A percentile compares a stretch with the other conserved stretches of the same genome.
phyloP scores from a whole-genome alignment of 2,329 filamentous ascomycete species.

The Talaromyces sp. region DNA sequence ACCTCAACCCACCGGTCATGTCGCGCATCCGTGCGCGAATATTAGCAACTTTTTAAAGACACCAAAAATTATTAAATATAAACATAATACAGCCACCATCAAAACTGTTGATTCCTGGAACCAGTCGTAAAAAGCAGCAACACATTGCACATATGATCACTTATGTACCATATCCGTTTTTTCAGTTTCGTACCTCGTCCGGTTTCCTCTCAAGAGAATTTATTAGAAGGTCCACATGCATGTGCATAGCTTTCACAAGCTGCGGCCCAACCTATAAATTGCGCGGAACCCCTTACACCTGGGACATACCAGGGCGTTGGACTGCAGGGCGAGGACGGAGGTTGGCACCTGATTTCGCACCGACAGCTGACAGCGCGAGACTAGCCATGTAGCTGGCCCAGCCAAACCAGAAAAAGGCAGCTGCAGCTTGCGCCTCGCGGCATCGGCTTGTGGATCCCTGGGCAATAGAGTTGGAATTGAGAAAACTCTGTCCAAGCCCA shows the following conservation, averaged over 20 bases:
- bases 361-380: conserved; percentile 36
- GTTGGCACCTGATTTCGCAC: conserved; percentile 29
- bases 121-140: neutral
- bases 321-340: conserved; percentile 29
- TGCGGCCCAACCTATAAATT: neutral
- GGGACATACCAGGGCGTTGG: conserved; percentile 40
- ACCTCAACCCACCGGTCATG: neutral
- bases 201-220: neutral
- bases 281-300: conserved; percentile 30
- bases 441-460: conserved; percentile 43
- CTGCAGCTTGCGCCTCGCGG: conserved; percentile 48
- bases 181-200: neutral
- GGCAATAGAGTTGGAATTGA: conserved; percentile 41
- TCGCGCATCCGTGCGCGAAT: neutral
- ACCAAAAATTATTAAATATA: neutral
- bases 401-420: conserved; percentile 50
- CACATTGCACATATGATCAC: neutral
- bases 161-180: neutral
- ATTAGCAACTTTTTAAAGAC: neutral
- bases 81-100: neutral
- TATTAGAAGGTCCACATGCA: neutral
- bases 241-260: neutral
- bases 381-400: conserved; percentile 43
- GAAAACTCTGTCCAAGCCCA: conserved; percentile 30
- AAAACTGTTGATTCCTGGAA: neutral